Evolutionary conservation across 192 early-diverging fungal species (phyloP).

Genomic region (Bifiguratus adelaidae): DNA sequence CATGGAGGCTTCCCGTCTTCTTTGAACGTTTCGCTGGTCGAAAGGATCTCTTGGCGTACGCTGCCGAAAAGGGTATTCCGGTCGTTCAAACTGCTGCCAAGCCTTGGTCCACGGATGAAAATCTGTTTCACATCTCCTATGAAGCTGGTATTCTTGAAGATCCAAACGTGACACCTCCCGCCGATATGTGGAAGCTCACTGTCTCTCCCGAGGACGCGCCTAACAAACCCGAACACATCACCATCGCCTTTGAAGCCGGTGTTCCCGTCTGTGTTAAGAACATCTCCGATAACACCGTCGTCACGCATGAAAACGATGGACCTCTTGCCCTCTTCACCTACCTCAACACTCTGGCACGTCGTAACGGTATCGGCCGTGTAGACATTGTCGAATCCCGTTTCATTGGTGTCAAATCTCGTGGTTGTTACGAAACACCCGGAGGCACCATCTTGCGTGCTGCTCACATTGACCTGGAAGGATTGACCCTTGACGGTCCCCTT

Average conservation of each 20-base stretch:
- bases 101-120: conserved; percentile 99
- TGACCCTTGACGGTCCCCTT: conserved; percentile 92
- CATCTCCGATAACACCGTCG: conserved; percentile 52
- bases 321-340: conserved; percentile 85
- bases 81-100: conserved; percentile 93
- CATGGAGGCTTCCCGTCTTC: conserved; percentile 94
- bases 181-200: conserved; percentile 99
- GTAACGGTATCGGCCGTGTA: conserved; percentile 96
- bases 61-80: conserved; percentile 80
- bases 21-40: conserved; percentile 93
- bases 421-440: conserved; percentile 99
- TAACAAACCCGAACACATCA: conserved; percentile 90
- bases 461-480: conserved; percentile 92
- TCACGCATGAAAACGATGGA: conserved; percentile 48
- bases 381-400: conserved; percentile 99
- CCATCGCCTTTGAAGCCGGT: conserved; percentile 81
- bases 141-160: conserved; percentile 98
- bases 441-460: conserved; percentile 93
- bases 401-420: conserved; percentile 97
- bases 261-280: conserved; percentile 86
- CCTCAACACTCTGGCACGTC: conserved; percentile 89
- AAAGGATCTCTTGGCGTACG: conserved; percentile 84
- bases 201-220: conserved; percentile 96
- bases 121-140: conserved; percentile 98
- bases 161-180: conserved; percentile 89